Percentiles rank a stretch among this genome's conserved stretches.
Evolutionary conservation across 306 rosid genomes (phyloP).

Genomic region (Vigna nakashimae): DNA sequence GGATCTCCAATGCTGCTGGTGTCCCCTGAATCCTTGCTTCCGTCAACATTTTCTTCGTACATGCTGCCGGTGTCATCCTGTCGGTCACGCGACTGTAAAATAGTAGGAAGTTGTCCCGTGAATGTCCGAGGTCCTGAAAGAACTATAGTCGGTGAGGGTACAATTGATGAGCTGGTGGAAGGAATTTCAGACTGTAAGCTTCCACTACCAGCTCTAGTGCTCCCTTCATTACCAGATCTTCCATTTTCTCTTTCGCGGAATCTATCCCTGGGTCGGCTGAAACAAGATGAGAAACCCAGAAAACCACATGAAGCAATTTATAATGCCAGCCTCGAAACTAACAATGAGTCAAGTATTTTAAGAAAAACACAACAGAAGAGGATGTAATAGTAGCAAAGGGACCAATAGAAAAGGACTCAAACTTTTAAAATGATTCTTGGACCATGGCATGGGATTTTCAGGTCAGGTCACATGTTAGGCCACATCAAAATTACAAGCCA

Average conservation of each 20-base stretch:
- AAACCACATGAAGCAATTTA: constrained; percentile 1
- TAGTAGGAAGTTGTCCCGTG: constrained; percentile 82
- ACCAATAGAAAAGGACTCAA: too few relatives aligned
- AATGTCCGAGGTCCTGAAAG: constrained; percentile 74
- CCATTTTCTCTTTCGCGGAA: constrained; percentile 94
- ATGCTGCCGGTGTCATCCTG: constrained; percentile 76
- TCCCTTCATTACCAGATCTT: constrained; percentile 78
- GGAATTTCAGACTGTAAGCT: constrained; percentile 72
- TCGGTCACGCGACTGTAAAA: constrained; percentile 88
- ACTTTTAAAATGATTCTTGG: too few relatives aligned
- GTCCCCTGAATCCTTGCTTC: constrained; percentile 94
- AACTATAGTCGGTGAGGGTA: constrained; percentile 66
- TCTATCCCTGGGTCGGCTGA: constrained; percentile 89
- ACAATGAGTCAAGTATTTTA: too few relatives aligned
- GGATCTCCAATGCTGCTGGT: constrained; percentile 88
- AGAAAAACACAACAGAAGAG: background rate
- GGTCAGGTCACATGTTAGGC: too few relatives aligned
- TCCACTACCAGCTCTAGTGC: constrained; percentile 60
- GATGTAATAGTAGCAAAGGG: too few relatives aligned
- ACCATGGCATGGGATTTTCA: too few relatives aligned
- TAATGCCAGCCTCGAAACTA: background rate
- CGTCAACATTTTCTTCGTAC: constrained; percentile 83
- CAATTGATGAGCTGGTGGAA: constrained; percentile 58
- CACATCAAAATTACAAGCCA: too few relatives aligned
- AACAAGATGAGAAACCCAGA: constrained; percentile 33